Evolutionary conservation across 257 asterid genomes (phyloP), one percentile per base, ranked within the genome.

Genomic region (Marsdenia floribunda): DNA sequence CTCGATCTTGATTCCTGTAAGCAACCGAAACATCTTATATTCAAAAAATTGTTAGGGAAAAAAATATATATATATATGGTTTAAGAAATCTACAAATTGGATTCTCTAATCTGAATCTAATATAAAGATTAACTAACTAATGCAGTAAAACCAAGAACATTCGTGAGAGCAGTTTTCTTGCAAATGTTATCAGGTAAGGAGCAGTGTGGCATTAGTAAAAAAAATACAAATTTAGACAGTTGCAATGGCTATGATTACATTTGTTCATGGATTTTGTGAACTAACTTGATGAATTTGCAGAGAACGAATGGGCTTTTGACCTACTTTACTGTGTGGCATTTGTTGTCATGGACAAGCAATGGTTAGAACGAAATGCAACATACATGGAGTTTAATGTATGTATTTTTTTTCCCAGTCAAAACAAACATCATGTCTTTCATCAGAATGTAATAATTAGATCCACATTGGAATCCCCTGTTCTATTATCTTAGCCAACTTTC

Each of bases 311-410:
- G 96, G 90, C 97, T 22, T 91, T 91, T 75, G 97, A 91, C 80
- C 84, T 89, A 67, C 93, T 91, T 15, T 89, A 89, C 78, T 89
- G 97, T 22, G 90, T 89, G 75, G 93, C 96, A 38, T 91, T 91
- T 76, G 82, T 88, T 86, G 81, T 91, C n/a, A 88, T 91, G 97
- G 96, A 91, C 88, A 91, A 91, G 65, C 85, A 89, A 58, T 91
- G 97, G 97, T 83, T 91, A 78, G 96, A 89, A 73, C 88, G 81
- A 76, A 90, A 86, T 67, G 92, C 93, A 22, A 81, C 92, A 15
- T 91, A 89, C 86, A 89, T 91, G 97, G 93, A 91, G 74, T 91
- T 91, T 85, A 91, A 91, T 52, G 97, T 91, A 79, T 85, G 91
- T 71, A 71, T 52, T 42, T 8, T 8, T 44, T 7, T 44, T 42